These are phyloP conservation scores for Paraphaeosphaeria sporulosa DNA, from an alignment of 2,329 filamentous ascomycete genomes.

Conservation along the genomic window DNA sequence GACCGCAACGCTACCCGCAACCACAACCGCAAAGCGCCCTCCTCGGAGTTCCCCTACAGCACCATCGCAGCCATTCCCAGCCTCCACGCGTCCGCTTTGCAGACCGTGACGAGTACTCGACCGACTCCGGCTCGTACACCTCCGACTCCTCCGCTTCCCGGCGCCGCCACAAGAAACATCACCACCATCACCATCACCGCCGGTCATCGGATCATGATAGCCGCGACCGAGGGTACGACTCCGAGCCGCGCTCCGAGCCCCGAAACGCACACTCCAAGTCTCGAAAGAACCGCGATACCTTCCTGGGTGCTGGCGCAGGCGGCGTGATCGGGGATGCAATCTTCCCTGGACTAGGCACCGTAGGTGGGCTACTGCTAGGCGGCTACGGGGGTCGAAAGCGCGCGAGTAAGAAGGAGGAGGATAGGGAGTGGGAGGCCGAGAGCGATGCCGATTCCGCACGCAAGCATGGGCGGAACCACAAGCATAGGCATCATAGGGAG, in stretches of 20 bases:
- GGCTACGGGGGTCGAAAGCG: conserved; percentile 54
- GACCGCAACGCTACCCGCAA: conserved; percentile 17
- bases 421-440: conserved; percentile 40
- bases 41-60: conserved; percentile 37
- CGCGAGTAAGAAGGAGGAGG: conserved; percentile 43
- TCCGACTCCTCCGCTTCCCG: conserved; percentile 29
- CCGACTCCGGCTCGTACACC: conserved; percentile 21
- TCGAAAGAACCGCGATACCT: conserved; percentile 48
- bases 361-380: conserved; percentile 49
- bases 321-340: conserved; percentile 54
- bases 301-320: conserved; percentile 55
- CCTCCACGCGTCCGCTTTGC: conserved; percentile 43
- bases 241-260: conserved; percentile 11
- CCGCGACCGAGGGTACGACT: conserved; percentile 8
- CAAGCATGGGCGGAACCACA: conserved; percentile 36
- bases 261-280: conserved; percentile 14
- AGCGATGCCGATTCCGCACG: too few species aligned
- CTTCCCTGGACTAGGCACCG: conserved; percentile 54
- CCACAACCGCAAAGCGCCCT: conserved; percentile 30
- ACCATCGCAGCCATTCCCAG: conserved; percentile 39
- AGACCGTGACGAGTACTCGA: conserved; percentile 32
- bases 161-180: conserved; percentile 23
- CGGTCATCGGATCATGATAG: conserved; percentile 10
- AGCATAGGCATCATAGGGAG: conserved; percentile 27
- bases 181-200: conserved; percentile 18